Evolutionary conservation across 768 basidiomycete genomes (phyloP).

Genomic region (Epithele typhae): DNA sequence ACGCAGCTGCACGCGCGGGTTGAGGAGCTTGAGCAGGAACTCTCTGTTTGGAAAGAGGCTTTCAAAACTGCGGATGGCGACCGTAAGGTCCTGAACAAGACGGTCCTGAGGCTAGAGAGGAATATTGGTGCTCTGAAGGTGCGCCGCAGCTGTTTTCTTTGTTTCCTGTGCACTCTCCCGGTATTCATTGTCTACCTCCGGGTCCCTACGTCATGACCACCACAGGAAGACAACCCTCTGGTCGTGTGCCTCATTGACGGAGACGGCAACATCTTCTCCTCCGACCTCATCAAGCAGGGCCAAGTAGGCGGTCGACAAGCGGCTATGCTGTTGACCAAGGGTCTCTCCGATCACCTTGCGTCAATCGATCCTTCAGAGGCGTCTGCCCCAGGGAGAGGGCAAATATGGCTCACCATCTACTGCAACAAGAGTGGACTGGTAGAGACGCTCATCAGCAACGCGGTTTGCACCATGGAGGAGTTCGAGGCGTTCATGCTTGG

Average conservation of each 20-base stretch:
- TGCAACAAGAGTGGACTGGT: conserved; percentile 33
- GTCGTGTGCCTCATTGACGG: conserved; percentile 36
- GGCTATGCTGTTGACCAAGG: conserved; percentile 31
- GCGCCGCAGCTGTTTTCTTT: conserved; percentile 6
- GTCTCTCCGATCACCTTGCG: conserved; percentile 30
- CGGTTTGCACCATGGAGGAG: conserved; percentile 29
- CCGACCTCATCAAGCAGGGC: conserved; percentile 28
- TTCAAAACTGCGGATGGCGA: conserved; percentile 31
- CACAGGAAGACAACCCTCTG: conserved; percentile 37
- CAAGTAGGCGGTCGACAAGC: conserved; percentile 33
- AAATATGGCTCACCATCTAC: conserved; percentile 35
- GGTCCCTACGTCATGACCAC: neutral
- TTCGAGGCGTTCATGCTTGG: conserved; percentile 35
- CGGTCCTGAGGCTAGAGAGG: conserved; percentile 27
- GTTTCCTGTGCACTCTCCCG: no score
- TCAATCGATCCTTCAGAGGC: conserved; percentile 20
- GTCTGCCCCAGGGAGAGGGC: conserved; percentile 22
- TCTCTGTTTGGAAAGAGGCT: conserved; percentile 37
- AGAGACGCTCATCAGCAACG: conserved; percentile 26
- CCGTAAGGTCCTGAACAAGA: conserved; percentile 25
- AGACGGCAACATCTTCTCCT: conserved; percentile 36
- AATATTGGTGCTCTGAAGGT: conserved; percentile 30
- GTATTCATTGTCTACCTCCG: no score
- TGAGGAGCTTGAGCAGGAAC: conserved; percentile 36
- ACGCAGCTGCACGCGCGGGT: conserved; percentile 26